Base-by-base conservation (phyloP, 2,329 filamentous ascomycete species). In the Claviceps fusiformis region DNA sequence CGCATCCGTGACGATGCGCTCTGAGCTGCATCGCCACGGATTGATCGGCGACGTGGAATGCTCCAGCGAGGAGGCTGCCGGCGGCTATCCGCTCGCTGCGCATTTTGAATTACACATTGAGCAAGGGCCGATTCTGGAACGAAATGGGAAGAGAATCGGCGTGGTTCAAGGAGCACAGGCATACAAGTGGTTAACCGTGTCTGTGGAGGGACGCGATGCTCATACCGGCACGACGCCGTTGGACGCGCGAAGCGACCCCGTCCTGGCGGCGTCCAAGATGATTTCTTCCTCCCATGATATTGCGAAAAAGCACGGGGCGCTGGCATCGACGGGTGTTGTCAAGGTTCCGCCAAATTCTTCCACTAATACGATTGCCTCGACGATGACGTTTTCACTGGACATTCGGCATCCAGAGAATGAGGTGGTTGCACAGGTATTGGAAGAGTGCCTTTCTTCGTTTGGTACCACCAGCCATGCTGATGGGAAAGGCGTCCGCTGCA, bases 21-120 rank as follows among this genome's bases (percentile, higher is more conserved):
- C 63, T 5, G 68, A 90, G 59, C 76, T 93, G 0, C 73, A 85
- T 63, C 77, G 85, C 10, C 89, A 90, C 53, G 82, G 83, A 1
- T 90, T 56, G 46, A 44, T 60, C 11, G 60, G 60, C 6, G 53
- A 58, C 17, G 55, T 58, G 6, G 55, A 55, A 19, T 62, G 60
- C 52, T 55, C 55, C 7, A 56, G 54, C 31, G 56, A 58, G 31
- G 43, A 55, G 2, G 39, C 37, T 9, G 39, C 35, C n/a, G 59
- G 62, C n/a, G 43, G 43, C 2, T 60, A 61, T n/a, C 84, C 85
- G 0, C 81, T 90, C 70, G 83, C 80, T 0, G 87, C 86, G 1
- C 87, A 92, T 67, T 91, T 92, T 62, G 87, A 92, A 67, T 75
- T 93, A 10, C 88, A 93, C 64, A 92, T 92, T 54, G 89, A 95